Evolutionary conservation across 73 alveolate genomes (phyloP), one percentile per base, ranked within the genome.

Genomic region (Stentor coeruleus): DNA sequence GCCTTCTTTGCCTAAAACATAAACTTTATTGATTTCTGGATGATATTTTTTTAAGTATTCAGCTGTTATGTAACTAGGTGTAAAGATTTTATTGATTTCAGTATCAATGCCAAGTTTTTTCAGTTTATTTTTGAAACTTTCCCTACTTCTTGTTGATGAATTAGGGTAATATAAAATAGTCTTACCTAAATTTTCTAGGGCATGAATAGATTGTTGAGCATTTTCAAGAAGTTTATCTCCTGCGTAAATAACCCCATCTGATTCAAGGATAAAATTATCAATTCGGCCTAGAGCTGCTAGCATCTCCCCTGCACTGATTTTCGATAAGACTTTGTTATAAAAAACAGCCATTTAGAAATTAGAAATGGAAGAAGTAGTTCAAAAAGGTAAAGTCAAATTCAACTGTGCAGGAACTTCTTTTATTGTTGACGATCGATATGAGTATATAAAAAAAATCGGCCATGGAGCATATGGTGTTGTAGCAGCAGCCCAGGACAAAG

Each of bases 381-480:
- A n/a, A n/a, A n/a, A n/a, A n/a, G n/a, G n/a, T n/a, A n/a, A n/a
- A n/a, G n/a, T n/a, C n/a, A n/a, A n/a, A n/a, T n/a, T n/a, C n/a
- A n/a, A n/a, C n/a, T n/a, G n/a, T n/a, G n/a, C n/a, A 30, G 88
- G 88, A 36, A 59, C 94, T 41, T 86, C 94, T 4, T 93, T 93
- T 74, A 94, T 82, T 38, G 93, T 93, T 11, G 91, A 93, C 74
- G 84, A 88, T 31, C 89, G 88, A 38, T 93, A 87, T 76, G 96
- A 93, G 74, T 82, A 87, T 66, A 81, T 88, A 57, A 89, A 91
- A 79, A 74, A 86, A 84, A 79, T 93, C 33, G 98, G 98, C 28
- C 87, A 86, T 37, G 98, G 98, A 31, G 98, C 98, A 4, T 93
- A 90, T 74, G 99, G 99, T 14, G 94, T 94, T 28, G 98, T 94